These are phyloP conservation scores for Boletus vermiculosoides DNA, from an alignment of 768 basidiomycete species.

Conservation along the genomic window DNA sequence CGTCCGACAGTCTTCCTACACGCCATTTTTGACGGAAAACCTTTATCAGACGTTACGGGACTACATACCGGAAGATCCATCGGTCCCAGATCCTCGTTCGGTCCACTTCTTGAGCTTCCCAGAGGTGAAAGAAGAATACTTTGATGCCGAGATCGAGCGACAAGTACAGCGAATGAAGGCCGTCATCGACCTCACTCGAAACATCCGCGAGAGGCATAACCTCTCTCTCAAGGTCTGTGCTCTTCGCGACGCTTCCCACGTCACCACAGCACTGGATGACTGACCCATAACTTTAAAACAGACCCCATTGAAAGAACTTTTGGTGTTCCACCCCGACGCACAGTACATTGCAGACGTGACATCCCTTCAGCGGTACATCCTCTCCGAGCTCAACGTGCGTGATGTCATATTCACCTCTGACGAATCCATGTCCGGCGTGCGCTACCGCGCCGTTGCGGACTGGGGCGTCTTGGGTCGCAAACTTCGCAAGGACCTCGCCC, in stretches of 20 bases:
- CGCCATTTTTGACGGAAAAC: slow-evolving; percentile 96
- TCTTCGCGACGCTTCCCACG: no score
- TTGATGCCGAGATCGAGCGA: slow-evolving; percentile 89
- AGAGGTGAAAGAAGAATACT: slow-evolving; percentile 89
- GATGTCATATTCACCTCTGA: slow-evolving; percentile 87
- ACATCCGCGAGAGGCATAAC: slow-evolving; percentile 82
- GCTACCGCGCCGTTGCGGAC: slow-evolving; percentile 90
- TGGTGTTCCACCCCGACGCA: slow-evolving; percentile 88
- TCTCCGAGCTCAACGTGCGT: slow-evolving; percentile 94
- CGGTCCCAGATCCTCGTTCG: slow-evolving; percentile 79
- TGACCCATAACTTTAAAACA: slow-evolving; percentile 30
- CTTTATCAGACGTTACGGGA: slow-evolving; percentile 86
- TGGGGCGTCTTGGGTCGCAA: slow-evolving; percentile 94
- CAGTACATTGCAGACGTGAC: slow-evolving; percentile 84
- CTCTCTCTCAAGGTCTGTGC: slow-evolving; percentile 79
- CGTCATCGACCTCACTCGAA: slow-evolving; percentile 89
- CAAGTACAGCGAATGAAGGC: slow-evolving; percentile 94
- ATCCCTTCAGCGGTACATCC: slow-evolving; percentile 83
- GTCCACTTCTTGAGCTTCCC: slow-evolving; percentile 97
- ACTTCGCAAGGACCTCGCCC: slow-evolving; percentile 85
- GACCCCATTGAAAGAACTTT: slow-evolving; percentile 89
- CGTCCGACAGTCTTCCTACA: slow-evolving; percentile 81
- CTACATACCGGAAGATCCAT: slow-evolving; percentile 79
- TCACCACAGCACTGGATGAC: neutral
- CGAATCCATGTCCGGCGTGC: slow-evolving; percentile 81